Percentiles rank a stretch among this genome's conserved stretches.
phyloP scores from a whole-genome alignment of 2,329 filamentous ascomycete species.

The Phoma sp. region DNA sequence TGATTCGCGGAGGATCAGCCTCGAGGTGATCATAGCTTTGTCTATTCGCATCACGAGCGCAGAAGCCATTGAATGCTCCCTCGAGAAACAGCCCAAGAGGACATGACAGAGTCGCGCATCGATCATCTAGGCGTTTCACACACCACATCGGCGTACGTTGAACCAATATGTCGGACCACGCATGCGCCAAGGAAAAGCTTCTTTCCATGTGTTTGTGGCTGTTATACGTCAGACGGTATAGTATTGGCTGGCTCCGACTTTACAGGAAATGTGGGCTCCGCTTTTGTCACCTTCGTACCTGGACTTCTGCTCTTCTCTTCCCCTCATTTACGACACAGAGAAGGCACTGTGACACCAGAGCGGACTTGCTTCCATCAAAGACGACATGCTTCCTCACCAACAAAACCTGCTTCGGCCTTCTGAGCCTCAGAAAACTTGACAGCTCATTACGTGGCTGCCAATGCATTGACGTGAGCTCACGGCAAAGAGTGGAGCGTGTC shows the following conservation, averaged over 20 bases:
- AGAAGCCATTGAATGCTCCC: conserved; percentile 18
- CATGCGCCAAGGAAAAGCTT: conserved; percentile 31
- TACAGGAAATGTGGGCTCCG: conserved; percentile 16
- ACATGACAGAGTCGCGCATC: conserved; percentile 17
- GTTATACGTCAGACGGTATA: conserved; percentile 15
- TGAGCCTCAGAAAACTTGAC: neutral
- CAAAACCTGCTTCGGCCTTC: neutral
- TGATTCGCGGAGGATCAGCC: conserved; percentile 27
- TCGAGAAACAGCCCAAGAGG: conserved; percentile 20
- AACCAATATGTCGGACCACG: conserved; percentile 25
- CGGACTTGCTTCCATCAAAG: neutral
- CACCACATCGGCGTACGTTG: conserved; percentile 23
- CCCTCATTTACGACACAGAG: neutral
- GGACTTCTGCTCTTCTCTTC: neutral
- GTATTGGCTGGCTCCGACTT: conserved; percentile 23
- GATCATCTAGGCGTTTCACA: conserved; percentile 24
- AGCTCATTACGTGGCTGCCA: conserved; percentile 1
- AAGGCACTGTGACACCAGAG: conserved; percentile 9
- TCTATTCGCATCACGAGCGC: conserved; percentile 23
- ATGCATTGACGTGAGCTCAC: conserved; percentile 29
- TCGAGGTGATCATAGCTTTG: conserved; percentile 32
- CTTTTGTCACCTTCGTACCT: conserved; percentile 14
- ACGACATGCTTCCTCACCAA: neutral
- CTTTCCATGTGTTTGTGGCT: conserved; percentile 23
- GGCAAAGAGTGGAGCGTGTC: conserved; percentile 22